phyloP scores from a whole-genome alignment of 768 basidiomycete species.

The Tephrocybe sp. region DNA sequence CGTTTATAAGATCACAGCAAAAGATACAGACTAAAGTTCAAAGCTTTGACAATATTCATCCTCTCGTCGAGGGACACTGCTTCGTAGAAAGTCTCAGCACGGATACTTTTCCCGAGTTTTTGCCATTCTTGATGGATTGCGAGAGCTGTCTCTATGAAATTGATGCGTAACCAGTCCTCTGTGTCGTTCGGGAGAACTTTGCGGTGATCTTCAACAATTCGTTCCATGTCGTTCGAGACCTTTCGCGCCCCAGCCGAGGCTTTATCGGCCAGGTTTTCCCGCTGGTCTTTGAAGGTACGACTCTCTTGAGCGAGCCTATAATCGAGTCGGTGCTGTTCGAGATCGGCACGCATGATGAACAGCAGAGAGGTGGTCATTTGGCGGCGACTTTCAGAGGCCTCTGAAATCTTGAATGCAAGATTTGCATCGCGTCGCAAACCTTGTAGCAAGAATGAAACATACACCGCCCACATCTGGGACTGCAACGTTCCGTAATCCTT shows the following conservation, averaged over 20 bases:
- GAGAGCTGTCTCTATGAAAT: constrained; percentile 37
- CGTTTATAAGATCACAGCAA: not conserved
- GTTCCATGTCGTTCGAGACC: constrained; percentile 8
- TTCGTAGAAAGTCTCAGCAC: constrained; percentile 46
- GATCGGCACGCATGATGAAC: constrained; percentile 40
- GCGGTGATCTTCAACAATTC: constrained; percentile 19
- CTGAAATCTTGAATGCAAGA: constrained; percentile 46
- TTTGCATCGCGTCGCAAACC: constrained; percentile 47
- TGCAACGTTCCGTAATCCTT: constrained; percentile 27
- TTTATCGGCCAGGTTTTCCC: constrained; percentile 23
- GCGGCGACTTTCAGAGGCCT: constrained; percentile 49
- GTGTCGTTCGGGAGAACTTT: constrained; percentile 24
- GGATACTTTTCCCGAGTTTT: constrained; percentile 38
- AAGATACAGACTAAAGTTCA: constrained; percentile 45
- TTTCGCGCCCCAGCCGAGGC: constrained; percentile 10
- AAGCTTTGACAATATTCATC: constrained; percentile 46
- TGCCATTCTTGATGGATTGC: constrained; percentile 49
- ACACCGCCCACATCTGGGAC: constrained; percentile 45
- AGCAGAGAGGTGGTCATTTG: constrained; percentile 48
- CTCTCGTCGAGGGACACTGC: constrained; percentile 55
- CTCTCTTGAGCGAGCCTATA: constrained; percentile 32
- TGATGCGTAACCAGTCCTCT: constrained; percentile 40
- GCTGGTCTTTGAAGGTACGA: constrained; percentile 22
- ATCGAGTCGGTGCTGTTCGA: constrained; percentile 54
- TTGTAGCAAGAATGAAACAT: constrained; percentile 42